Evolutionary conservation across 768 basidiomycete species (phyloP).

Genomic region (Paxillus rubicundulus): DNA sequence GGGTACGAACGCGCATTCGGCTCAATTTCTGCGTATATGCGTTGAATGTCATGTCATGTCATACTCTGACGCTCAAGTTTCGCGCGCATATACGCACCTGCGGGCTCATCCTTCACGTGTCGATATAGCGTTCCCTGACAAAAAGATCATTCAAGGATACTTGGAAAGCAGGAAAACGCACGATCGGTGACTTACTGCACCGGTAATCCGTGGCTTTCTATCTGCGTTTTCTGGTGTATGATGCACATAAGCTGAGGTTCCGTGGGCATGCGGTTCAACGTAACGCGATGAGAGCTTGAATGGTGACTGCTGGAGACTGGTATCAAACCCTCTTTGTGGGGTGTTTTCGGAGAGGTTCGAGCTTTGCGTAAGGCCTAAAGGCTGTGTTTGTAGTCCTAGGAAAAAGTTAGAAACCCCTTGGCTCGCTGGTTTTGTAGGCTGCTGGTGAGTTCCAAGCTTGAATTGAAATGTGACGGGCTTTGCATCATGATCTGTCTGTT

Average conservation of each 20-base stretch:
- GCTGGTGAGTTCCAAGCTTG: constrained; percentile 16
- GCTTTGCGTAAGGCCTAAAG: constrained; percentile 6
- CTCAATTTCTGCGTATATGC: constrained; percentile 16
- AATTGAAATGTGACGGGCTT: constrained; percentile 11
- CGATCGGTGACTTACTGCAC: constrained; percentile 8
- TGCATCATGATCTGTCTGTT: not conserved
- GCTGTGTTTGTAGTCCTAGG: constrained; percentile 8
- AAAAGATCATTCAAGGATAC: not conserved
- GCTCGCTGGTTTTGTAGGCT: constrained; percentile 7
- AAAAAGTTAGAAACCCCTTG: constrained; percentile 4
- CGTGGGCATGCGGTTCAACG: constrained; percentile 9
- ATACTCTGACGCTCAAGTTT: not conserved
- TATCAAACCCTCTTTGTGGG: constrained; percentile 5
- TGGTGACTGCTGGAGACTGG: constrained; percentile 4
- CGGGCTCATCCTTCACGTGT: constrained; percentile 6
- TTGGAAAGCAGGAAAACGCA: not conserved
- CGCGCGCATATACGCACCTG: constrained; percentile 25
- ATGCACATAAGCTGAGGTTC: constrained; percentile 6
- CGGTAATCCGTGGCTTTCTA: not conserved
- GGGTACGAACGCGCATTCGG: constrained; percentile 1
- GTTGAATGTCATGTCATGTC: not conserved
- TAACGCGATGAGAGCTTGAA: constrained; percentile 10
- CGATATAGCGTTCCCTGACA: constrained; percentile 10
- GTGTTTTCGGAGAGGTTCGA: constrained; percentile 7
- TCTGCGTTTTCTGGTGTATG: constrained; percentile 3